phyloP scores from a whole-genome alignment of 2,329 filamentous ascomycete genomes.

The Zymoseptoria tritici region DNA sequence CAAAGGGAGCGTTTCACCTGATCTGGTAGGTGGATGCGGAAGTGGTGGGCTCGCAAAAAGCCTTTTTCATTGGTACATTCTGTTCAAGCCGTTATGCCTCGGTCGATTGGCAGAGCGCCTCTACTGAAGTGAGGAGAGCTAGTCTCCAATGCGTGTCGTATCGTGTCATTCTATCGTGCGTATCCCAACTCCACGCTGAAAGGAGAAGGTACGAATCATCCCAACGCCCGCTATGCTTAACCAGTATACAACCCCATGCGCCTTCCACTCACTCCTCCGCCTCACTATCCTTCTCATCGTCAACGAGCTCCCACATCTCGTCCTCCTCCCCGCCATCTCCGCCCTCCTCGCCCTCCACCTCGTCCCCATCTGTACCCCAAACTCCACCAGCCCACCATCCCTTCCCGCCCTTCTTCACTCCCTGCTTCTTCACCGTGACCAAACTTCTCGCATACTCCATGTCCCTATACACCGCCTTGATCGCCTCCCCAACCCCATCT shows the following conservation, averaged over 20 bases:
- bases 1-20: too few species aligned
- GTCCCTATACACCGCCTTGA: slow-evolving; percentile 89
- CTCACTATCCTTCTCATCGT: not conserved
- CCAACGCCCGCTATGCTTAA: not conserved
- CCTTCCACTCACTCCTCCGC: not conserved
- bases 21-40: too few species aligned
- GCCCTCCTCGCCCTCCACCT: not conserved
- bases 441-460: slow-evolving; percentile 85
- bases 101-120: too few species aligned
- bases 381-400: not conserved
- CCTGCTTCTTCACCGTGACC: slow-evolving; percentile 47
- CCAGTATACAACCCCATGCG: not conserved
- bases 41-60: too few species aligned
- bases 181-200: not conserved
- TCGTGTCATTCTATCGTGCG: not conserved
- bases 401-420: not conserved
- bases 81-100: too few species aligned
- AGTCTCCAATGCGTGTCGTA: not conserved
- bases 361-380: not conserved
- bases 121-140: too few species aligned
- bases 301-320: not conserved
- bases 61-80: too few species aligned
- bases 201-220: not conserved
- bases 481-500: slow-evolving; percentile 79
- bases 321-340: not conserved